phyloP scores from a whole-genome alignment of 2,329 filamentous ascomycete genomes.

The Botrytis byssoidea region DNA sequence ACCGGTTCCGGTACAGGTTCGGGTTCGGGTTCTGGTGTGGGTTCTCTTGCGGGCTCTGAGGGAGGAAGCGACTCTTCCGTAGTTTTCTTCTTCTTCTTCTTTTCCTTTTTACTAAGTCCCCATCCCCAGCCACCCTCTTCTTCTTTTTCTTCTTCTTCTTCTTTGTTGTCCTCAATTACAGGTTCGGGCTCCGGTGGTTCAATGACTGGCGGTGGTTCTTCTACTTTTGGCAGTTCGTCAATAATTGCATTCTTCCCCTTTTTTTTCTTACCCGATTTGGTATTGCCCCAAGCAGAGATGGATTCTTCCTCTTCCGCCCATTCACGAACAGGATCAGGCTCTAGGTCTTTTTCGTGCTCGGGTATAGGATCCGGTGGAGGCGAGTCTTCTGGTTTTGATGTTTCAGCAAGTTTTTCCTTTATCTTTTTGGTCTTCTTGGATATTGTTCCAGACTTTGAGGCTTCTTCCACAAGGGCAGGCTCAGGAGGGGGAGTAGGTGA shows the following conservation, averaged over 20 bases:
- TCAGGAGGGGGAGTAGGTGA: neutral
- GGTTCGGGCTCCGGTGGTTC: conserved; percentile 44
- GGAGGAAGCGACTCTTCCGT: conserved; percentile 21
- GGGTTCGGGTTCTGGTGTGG: conserved; percentile 25
- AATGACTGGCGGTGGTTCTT: conserved; percentile 43
- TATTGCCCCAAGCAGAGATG: conserved; percentile 26
- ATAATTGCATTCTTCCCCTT: conserved; percentile 51
- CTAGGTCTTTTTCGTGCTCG: conserved; percentile 41
- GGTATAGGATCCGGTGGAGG: neutral
- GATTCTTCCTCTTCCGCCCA: conserved; percentile 20
- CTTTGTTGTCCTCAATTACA: conserved; percentile 16
- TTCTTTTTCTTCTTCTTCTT: conserved; percentile 14
- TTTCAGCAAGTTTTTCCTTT: conserved; percentile 36
- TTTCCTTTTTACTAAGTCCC: conserved; percentile 42
- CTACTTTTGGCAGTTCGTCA: conserved; percentile 44
- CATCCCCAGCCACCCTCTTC: conserved; percentile 14
- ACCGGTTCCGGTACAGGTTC: conserved; percentile 28
- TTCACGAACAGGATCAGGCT: conserved; percentile 28
- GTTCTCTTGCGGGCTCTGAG: conserved; percentile 25
- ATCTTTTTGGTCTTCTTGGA: conserved; percentile 50
- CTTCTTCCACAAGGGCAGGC: conserved; percentile 12
- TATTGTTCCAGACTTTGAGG: conserved; percentile 44
- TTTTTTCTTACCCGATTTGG: conserved; percentile 40
- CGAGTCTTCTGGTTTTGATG: conserved; percentile 36
- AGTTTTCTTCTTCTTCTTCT: conserved; percentile 39